These are phyloP conservation scores for Magnolia kwangsiensis DNA, from an alignment of 164 flowering plant species.

Conservation along the genomic window DNA sequence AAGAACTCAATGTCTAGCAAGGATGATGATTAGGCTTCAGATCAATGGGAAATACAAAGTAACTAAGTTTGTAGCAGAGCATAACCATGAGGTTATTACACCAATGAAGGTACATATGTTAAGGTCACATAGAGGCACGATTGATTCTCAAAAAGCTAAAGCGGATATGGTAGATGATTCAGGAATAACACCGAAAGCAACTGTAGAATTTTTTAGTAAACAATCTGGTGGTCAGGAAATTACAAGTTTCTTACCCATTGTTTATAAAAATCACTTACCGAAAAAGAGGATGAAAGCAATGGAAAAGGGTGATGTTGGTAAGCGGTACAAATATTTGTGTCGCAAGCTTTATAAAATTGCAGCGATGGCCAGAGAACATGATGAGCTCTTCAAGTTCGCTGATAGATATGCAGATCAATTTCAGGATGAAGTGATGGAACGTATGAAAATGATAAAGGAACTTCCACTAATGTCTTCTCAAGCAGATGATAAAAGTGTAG, in stretches of 20 bases:
- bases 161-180: neutral
- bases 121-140: neutral
- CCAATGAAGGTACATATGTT: slow-evolving; percentile 9
- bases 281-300: neutral
- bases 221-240: neutral
- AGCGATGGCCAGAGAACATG: neutral
- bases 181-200: neutral
- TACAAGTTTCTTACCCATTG: neutral
- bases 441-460: neutral
- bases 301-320: neutral
- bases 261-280: neutral
- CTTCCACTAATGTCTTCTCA: neutral
- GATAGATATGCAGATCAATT: neutral
- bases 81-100: slow-evolving; percentile 13
- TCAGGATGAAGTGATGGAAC: neutral
- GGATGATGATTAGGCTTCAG: neutral
- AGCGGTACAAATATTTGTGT: neutral
- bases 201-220: neutral
- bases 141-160: neutral
- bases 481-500: too few species aligned
- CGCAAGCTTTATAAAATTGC: neutral
- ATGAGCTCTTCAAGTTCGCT: neutral
- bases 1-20: slow-evolving; percentile 5
- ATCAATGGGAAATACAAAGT: slow-evolving; percentile 1
- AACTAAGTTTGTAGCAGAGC: neutral